These are phyloP conservation scores for Neurospora tetrasperma DNA, from an alignment of 495 filamentous ascomycete genomes.

Conservation along the genomic window DNA sequence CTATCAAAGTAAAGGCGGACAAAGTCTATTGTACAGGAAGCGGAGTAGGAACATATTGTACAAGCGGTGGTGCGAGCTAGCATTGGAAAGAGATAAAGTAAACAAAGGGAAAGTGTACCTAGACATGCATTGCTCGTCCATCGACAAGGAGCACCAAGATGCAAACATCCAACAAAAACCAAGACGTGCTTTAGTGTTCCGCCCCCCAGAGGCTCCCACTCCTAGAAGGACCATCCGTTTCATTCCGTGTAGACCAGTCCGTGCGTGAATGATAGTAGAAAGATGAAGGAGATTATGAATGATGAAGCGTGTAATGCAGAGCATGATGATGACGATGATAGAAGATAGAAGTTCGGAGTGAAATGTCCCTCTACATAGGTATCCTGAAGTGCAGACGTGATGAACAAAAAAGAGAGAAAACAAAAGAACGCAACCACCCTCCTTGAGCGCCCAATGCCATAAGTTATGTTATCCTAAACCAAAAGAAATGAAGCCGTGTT, in stretches of 20 bases:
- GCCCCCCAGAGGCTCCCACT: background rate
- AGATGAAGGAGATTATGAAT: background rate
- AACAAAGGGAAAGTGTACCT: background rate
- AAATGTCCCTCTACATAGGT: background rate
- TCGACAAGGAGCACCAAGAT: background rate
- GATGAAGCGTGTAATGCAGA: background rate
- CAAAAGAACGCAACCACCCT: background rate
- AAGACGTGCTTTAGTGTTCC: background rate
- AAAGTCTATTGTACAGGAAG: background rate
- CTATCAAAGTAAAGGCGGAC: background rate
- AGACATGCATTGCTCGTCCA: background rate
- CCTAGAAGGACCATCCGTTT: background rate
- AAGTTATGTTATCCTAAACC: background rate
- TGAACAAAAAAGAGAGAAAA: background rate
- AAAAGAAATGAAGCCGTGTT: background rate
- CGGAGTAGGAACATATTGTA: background rate
- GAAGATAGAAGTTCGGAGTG: background rate
- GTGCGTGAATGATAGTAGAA: background rate
- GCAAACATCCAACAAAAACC: background rate
- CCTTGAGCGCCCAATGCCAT: background rate
- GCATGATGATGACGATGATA: background rate
- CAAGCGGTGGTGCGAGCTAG: background rate
- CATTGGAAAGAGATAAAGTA: background rate
- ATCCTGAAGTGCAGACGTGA: background rate
- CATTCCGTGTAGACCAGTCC: background rate